Evolutionary conservation across 2,329 filamentous ascomycete genomes (phyloP), one percentile per base, ranked within the genome.

Genomic region (Fusarium penzigii): DNA sequence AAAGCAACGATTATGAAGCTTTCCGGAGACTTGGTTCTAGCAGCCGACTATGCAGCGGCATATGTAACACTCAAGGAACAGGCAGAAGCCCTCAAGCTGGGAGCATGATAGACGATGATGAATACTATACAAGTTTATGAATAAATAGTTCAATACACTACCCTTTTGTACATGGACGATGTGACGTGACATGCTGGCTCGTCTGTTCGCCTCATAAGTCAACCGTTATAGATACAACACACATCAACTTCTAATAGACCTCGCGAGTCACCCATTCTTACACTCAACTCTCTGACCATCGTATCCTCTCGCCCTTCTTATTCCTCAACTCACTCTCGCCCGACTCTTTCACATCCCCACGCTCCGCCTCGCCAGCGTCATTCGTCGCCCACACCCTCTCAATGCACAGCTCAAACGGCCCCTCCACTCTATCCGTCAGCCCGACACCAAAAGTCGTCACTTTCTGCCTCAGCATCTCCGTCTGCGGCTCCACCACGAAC

Each of bases 371-470:
- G 0, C 53, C 56, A 2, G 59, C 48, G 29, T 72, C 53, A 44
- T 97, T 97, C 1, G 92, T 96, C 1, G 93, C 92, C 91, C 93
- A 99, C 16, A 97, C 85, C 55, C 85, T 83, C 66, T 92, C 88
- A 48, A 99, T 87, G 55, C 85, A 88, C 39, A 99, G 77, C 70
- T 96, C 89, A 72, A 93, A 99, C 1, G 90, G 89, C 0, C 93
- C 94, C 7, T 91, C 88, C 38, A 95, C 82, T 14, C 94, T 83
- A 71, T 99, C 94, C 48, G 92, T 97, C 66, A 97, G 72, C 6
- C 92, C 91, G 51, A 97, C 85, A 1, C 94, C 94, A 17, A 99
- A 78, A 29, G 87, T 95, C 67, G 85, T 83, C 29, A 99, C 86
- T 71, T 91, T 92, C 65, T 95, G 89, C 56, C 88, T 84, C 69